phyloP scores from a whole-genome alignment of 257 asterid genomes.

The Lithospermum erythrorhizon region DNA sequence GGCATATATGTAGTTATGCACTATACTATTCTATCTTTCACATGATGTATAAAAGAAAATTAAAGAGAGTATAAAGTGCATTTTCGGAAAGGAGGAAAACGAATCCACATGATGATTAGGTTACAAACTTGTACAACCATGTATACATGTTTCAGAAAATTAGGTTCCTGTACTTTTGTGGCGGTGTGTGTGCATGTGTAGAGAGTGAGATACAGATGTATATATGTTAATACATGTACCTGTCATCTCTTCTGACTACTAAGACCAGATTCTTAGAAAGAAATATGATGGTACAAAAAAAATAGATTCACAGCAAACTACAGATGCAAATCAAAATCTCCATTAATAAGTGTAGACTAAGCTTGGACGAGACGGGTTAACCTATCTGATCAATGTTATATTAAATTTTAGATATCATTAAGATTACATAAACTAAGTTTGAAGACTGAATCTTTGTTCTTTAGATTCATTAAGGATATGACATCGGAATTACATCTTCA shows the following conservation, averaged over 20 bases:
- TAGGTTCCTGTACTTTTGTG: constrained; percentile 4
- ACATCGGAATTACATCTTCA: neutral
- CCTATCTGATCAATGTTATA: neutral
- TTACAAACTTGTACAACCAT: neutral
- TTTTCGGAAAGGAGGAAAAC: neutral
- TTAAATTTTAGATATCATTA: no score
- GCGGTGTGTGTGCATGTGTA: neutral
- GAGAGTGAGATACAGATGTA: neutral
- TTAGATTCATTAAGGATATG: neutral
- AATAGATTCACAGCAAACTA: no score
- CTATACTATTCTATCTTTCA: neutral
- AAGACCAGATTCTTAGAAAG: neutral
- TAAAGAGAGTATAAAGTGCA: neutral
- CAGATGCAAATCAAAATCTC: no score
- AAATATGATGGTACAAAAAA: no score
- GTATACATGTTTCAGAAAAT: neutral
- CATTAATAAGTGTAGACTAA: no score
- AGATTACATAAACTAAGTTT: neutral
- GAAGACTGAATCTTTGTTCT: neutral
- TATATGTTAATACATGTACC: constrained; percentile 24
- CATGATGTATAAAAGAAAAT: neutral
- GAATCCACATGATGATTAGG: neutral
- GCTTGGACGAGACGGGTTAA: neutral
- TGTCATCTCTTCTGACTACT: constrained; percentile 20
- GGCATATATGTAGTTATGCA: neutral